Conservation (phyloP, 1,139 yeast genomes). For the Yamadazyma pseudoaaseri region DNA sequence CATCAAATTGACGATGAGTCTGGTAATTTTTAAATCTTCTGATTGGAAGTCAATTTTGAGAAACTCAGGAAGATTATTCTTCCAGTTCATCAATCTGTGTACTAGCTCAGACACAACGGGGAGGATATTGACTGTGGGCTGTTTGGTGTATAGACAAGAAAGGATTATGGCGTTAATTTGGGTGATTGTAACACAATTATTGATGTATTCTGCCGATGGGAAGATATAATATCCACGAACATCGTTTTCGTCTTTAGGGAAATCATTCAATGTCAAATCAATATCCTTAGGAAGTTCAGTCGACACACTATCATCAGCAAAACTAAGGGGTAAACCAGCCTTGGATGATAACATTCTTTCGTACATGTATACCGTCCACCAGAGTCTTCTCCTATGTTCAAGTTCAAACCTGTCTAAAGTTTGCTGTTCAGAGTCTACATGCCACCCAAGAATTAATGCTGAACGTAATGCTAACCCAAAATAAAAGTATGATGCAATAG, state of each 20-base stretch:
- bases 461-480: conserved; percentile 78
- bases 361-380: conserved; percentile 93
- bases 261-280: conserved; percentile 54
- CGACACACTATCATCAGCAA: conserved; percentile 76
- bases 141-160: conserved; percentile 71
- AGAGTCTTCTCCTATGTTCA: conserved; percentile 77
- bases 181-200: conserved; percentile 77
- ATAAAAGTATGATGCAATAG: conserved; percentile 77
- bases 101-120: conserved; percentile 75
- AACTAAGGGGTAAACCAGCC: conserved; percentile 78
- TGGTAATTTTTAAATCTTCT: conserved; percentile 55
- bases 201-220: conserved; percentile 78
- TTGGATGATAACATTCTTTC: conserved; percentile 84
- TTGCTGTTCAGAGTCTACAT: conserved; percentile 76
- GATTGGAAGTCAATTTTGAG: conserved; percentile 63
- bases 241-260: conserved; percentile 51
- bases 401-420: conserved; percentile 60
- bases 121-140: conserved; percentile 69
- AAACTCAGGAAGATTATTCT: conserved; percentile 60
- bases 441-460: conserved; percentile 75
- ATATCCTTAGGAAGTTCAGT: conserved; percentile 76
- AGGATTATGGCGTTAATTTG: conserved; percentile 76
- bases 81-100: conserved; percentile 70
- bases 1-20: conserved; percentile 75
- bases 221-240: conserved; percentile 61